Conservation (phyloP, 495 filamentous ascomycete genomes). For the Hyaloscypha finlandica region DNA sequence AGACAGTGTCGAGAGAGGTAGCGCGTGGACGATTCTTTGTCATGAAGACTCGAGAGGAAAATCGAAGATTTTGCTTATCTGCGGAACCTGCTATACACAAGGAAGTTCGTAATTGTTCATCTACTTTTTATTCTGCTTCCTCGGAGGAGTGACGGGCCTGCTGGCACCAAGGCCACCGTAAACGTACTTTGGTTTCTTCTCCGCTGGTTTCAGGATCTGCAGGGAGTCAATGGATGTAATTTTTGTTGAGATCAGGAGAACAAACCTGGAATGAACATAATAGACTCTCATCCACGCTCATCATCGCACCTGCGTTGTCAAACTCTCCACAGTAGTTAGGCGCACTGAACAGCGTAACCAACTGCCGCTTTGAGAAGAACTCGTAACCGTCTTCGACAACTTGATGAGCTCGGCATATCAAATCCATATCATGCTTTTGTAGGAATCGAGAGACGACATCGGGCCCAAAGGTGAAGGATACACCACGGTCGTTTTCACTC, state of each 20-base stretch:
- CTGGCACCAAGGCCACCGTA: slow-evolving; percentile 84
- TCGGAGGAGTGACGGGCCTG: slow-evolving; percentile 86
- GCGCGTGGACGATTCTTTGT: slow-evolving; percentile 28
- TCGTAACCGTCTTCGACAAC: slow-evolving; percentile 99
- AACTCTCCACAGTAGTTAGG: slow-evolving; percentile 99
- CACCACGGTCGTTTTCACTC: slow-evolving; percentile 98
- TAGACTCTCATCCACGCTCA: slow-evolving; percentile 99
- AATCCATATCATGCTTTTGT: slow-evolving; percentile 99
- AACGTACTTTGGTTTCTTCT: slow-evolving; percentile 99
- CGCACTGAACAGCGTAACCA: slow-evolving; percentile 96
- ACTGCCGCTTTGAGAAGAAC: slow-evolving; percentile 98
- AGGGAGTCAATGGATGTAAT: slow-evolving; percentile 28
- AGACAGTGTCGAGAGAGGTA: slow-evolving; percentile 14
- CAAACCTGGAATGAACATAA: slow-evolving; percentile 98
- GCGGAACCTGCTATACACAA: slow-evolving; percentile 92
- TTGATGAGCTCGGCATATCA: slow-evolving; percentile 98
- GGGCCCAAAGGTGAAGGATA: slow-evolving; percentile 99
- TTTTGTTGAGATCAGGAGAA: slow-evolving; percentile 18
- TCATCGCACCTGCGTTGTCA: slow-evolving; percentile 99
- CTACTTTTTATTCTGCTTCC: slow-evolving; percentile 88
- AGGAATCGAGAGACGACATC: slow-evolving; percentile 98
- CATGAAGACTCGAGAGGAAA: slow-evolving; percentile 30
- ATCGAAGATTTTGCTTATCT: slow-evolving; percentile 57
- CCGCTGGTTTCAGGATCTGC: slow-evolving; percentile 97
- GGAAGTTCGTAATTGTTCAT: slow-evolving; percentile 74